These are phyloP conservation scores for Syzygium syzygioides DNA, from an alignment of 441 rosid genomes.

Conservation along the genomic window DNA sequence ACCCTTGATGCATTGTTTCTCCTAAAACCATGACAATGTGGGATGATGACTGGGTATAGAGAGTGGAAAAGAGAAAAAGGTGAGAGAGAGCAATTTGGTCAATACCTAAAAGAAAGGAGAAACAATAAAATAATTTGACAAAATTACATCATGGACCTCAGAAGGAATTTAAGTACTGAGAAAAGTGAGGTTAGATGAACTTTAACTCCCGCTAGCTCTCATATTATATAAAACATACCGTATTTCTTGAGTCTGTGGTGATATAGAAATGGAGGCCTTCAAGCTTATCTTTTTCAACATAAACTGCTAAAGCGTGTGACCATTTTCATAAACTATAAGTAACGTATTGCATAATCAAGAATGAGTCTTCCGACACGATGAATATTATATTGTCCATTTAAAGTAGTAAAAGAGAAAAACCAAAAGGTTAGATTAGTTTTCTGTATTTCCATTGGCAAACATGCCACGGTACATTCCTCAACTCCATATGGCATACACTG, in stretches of 20 bases:
- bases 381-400: background rate
- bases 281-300: constrained; percentile 14
- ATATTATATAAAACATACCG: background rate
- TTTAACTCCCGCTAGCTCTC: constrained; percentile 10
- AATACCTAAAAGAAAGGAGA: constrained; percentile 49
- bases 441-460: background rate
- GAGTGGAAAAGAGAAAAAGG: background rate
- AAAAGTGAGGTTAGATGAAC: constrained; percentile 14
- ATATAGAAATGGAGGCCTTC: background rate
- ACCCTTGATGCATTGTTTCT: constrained; percentile 23
- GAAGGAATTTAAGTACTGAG: constrained; percentile 7
- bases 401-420: background rate
- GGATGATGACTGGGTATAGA: background rate
- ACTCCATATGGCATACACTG: background rate
- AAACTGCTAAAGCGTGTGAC: constrained; percentile 10
- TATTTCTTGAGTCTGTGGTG: background rate
- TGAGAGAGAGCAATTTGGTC: constrained; percentile 26
- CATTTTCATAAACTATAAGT: background rate
- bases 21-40: constrained; percentile 15
- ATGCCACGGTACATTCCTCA: background rate
- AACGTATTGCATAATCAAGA: background rate
- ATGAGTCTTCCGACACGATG: background rate
- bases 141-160: background rate
- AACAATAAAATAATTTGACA: constrained; percentile 3
- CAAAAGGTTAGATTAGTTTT: background rate